These are phyloP conservation scores for Penicillium brevicompactum DNA, from an alignment of 2,329 filamentous ascomycete species.

Conservation along the genomic window DNA sequence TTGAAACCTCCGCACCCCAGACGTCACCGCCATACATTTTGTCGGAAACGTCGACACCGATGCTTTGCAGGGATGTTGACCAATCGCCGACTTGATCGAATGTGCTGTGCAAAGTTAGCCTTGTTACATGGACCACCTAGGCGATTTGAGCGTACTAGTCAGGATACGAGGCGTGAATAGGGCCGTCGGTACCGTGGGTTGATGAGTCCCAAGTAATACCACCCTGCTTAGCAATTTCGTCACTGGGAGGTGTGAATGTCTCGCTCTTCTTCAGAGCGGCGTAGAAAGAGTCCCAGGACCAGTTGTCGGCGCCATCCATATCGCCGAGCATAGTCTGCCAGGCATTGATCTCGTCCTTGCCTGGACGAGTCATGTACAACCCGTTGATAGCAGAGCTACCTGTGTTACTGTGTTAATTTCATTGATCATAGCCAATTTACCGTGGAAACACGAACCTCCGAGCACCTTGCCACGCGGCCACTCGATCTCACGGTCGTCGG, in stretches of 20 bases:
- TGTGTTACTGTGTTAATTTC: conserved; percentile 12
- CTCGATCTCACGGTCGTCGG: conserved; percentile 30
- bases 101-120: conserved; percentile 26
- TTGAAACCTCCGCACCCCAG: conserved; percentile 37
- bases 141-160: conserved; percentile 22
- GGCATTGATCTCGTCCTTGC: conserved; percentile 36
- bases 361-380: conserved; percentile 37
- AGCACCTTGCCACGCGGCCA: conserved; percentile 40
- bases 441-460: conserved; percentile 28
- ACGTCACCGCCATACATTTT: conserved; percentile 36
- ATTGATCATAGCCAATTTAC: neutral
- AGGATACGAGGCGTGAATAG: conserved; percentile 30
- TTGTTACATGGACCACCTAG: neutral
- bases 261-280: conserved; percentile 37
- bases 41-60: conserved; percentile 28
- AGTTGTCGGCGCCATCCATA: conserved; percentile 39
- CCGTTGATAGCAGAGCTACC: conserved; percentile 41
- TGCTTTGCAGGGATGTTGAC: conserved; percentile 21
- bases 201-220: conserved; percentile 28
- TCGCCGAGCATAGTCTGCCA: conserved; percentile 35
- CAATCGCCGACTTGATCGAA: conserved; percentile 32
- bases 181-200: conserved; percentile 24
- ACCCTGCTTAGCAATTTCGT: conserved; percentile 21
- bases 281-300: conserved; percentile 38
- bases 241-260: conserved; percentile 24